phyloP scores from a whole-genome alignment of 208 protist genomes.

The Leishmania lainsoni region DNA sequence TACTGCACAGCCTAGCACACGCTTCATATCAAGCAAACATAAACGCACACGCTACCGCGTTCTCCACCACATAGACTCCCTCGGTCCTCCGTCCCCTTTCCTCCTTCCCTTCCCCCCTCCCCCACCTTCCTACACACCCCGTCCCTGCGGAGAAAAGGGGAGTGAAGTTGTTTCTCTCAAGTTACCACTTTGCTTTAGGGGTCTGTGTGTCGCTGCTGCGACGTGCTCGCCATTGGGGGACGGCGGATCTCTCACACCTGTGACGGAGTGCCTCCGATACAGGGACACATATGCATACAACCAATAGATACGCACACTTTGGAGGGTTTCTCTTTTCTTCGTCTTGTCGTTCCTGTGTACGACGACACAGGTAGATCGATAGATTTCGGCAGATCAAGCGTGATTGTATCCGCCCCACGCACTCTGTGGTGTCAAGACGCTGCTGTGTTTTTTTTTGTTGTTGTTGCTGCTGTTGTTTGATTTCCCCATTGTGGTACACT shows the following conservation, averaged over 20 bases:
- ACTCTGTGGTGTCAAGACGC: background rate
- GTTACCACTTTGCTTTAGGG: background rate
- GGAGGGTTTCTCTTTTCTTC: background rate
- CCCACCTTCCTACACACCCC: background rate
- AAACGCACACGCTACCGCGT: background rate
- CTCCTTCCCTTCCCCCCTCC: background rate
- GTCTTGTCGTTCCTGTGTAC: background rate
- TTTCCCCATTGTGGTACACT: background rate
- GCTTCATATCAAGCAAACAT: background rate
- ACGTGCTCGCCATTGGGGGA: background rate
- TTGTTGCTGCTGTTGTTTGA: background rate
- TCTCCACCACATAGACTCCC: background rate
- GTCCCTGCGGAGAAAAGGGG: background rate
- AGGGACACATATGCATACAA: background rate
- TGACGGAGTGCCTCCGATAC: background rate
- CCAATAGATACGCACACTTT: background rate
- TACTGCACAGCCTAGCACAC: conserved; percentile 10
- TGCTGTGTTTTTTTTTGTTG: background rate
- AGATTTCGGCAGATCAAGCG: background rate
- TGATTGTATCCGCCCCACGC: background rate
- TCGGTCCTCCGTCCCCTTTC: background rate
- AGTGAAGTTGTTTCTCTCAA: background rate
- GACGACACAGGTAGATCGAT: background rate
- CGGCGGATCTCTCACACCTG: background rate
- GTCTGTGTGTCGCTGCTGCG: background rate